Percentiles rank a stretch among this genome's conserved stretches.
Evolutionary conservation across 805 yeast species (phyloP).

Genomic region (Saccharomyces kudriavzevii): DNA sequence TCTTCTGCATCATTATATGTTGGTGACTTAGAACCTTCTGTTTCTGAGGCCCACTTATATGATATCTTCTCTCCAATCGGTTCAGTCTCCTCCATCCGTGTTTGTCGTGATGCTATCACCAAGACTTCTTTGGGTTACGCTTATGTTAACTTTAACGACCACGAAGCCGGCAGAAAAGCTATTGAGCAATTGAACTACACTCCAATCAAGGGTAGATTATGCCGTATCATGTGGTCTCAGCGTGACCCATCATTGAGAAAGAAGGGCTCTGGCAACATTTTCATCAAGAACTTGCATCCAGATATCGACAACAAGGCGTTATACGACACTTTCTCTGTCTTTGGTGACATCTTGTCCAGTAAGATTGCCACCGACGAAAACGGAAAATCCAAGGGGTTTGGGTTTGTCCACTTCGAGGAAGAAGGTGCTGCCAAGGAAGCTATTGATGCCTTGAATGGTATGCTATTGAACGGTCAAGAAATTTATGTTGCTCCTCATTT

Average conservation of each 20-base stretch:
- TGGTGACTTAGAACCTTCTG: constrained; percentile 90
- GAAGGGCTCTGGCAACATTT: constrained; percentile 92
- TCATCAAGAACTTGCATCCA: constrained; percentile 96
- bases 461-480: constrained; percentile 92
- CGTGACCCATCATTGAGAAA: constrained; percentile 94
- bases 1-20: constrained; percentile 85
- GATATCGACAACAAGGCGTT: constrained; percentile 98
- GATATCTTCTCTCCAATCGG: constrained; percentile 94
- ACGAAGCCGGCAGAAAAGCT: constrained; percentile 87
- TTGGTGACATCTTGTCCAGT: constrained; percentile 92
- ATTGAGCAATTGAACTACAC: constrained; percentile 92
- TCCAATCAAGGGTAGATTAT: constrained; percentile 87
- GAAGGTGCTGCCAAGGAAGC: constrained; percentile 91
- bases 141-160: constrained; percentile 88
- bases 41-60: constrained; percentile 88
- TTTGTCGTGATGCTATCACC: constrained; percentile 96
- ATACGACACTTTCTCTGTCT: constrained; percentile 95
- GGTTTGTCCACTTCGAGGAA: constrained; percentile 93
- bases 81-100: constrained; percentile 93
- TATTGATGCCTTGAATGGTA: constrained; percentile 95
- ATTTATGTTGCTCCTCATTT: constrained; percentile 94
- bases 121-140: constrained; percentile 97
- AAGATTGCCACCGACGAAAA: constrained; percentile 92
- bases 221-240: constrained; percentile 99
- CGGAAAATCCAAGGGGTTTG: constrained; percentile 91